Evolutionary conservation across 495 filamentous ascomycete genomes (phyloP).

Genomic region (Bryoglossum gracile): DNA sequence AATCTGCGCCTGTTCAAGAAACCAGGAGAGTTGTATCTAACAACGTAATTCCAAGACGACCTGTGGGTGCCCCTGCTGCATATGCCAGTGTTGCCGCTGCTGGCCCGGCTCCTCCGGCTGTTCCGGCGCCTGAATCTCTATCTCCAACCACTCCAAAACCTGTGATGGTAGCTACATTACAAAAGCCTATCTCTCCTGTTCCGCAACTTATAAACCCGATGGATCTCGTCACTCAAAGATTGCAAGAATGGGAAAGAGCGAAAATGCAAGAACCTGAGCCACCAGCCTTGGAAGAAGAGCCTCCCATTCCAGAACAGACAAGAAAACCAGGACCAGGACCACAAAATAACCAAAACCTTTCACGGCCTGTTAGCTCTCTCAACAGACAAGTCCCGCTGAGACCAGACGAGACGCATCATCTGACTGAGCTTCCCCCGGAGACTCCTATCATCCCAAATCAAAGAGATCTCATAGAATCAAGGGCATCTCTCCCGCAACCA

Average conservation of each 20-base stretch:
- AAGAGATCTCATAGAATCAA: slow-evolving; percentile 2
- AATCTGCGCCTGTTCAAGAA: neutral
- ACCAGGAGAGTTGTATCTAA: slow-evolving; percentile 13
- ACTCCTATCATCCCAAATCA: slow-evolving; percentile 2
- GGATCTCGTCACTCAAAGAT: neutral
- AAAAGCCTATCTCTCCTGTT: slow-evolving; percentile 18
- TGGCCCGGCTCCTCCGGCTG: neutral
- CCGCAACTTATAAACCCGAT: slow-evolving; percentile 3
- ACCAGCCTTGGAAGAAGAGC: neutral
- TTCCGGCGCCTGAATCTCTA: neutral
- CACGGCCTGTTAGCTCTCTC: neutral
- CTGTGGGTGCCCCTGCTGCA: slow-evolving; percentile 15
- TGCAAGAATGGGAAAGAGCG: slow-evolving; percentile 9
- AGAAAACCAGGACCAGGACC: neutral
- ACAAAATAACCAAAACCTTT: no score
- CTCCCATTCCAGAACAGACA: neutral
- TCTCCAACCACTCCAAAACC: neutral
- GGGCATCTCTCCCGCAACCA: slow-evolving; percentile 1
- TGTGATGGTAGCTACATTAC: slow-evolving; percentile 13
- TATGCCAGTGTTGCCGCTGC: neutral
- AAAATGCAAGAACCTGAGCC: neutral
- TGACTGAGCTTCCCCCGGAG: slow-evolving; percentile 11
- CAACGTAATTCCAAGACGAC: slow-evolving; percentile 26
- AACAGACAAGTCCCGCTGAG: slow-evolving; percentile 11
- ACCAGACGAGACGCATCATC: slow-evolving; percentile 13